phyloP scores from a whole-genome alignment of 208 protist genomes.

The Willaertia magna region DNA sequence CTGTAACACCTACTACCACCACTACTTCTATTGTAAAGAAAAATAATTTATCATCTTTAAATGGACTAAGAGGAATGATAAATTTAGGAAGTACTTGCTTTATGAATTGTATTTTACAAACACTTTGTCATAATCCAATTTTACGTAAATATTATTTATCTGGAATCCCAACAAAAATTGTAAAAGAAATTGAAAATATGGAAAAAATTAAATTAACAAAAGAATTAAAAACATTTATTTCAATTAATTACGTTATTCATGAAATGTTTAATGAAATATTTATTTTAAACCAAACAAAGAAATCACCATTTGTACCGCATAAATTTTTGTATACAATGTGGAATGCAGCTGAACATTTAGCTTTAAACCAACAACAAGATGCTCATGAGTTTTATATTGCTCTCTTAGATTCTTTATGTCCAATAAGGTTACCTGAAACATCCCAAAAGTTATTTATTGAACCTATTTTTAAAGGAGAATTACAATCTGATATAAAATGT shows the following conservation, averaged over 20 bases:
- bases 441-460: conserved; percentile 44
- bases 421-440: neutral
- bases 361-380: conserved; percentile 61
- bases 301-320: conserved; percentile 39
- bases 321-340: conserved; percentile 50
- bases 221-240: neutral
- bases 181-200: conserved; percentile 28
- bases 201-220: neutral
- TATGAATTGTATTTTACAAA: conserved; percentile 57
- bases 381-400: conserved; percentile 64
- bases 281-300: neutral
- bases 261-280: neutral
- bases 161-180: neutral
- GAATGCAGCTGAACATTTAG: conserved; percentile 39
- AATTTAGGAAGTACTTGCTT: conserved; percentile 67
- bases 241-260: neutral
- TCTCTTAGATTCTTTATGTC: conserved; percentile 40
- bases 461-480: conserved; percentile 43
- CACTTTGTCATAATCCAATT: conserved; percentile 45
- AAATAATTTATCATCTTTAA: too few species aligned
- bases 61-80: conserved; percentile 46
- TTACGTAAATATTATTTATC: conserved; percentile 51
- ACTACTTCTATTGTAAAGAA: too few species aligned
- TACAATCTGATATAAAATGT: conserved; percentile 48
- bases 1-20: too few species aligned